Evolutionary conservation across 1,284 basidiomycete species (phyloP).

Genomic region (Ceraceosorus bombacis): DNA sequence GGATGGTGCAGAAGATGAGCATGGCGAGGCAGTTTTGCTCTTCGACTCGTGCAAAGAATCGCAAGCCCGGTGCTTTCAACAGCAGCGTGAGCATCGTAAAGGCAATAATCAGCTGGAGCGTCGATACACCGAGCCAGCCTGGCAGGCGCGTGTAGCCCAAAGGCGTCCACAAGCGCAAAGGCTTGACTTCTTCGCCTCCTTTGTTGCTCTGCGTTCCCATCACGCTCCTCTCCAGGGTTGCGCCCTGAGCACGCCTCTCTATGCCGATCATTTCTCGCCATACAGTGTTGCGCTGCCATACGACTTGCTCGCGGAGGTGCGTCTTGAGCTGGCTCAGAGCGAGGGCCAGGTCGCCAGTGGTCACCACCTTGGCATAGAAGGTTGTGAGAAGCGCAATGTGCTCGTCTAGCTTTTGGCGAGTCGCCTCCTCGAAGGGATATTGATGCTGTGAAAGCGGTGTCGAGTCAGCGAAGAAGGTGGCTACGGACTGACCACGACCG

Average conservation of each 20-base stretch:
- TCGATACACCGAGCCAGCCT: slow-evolving; percentile 36
- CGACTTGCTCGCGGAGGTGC: slow-evolving; percentile 78
- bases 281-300: slow-evolving; percentile 88
- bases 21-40: slow-evolving; percentile 89
- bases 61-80: slow-evolving; percentile 41
- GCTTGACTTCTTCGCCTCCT: slow-evolving; percentile 28
- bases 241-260: slow-evolving; percentile 56
- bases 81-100: slow-evolving; percentile 36
- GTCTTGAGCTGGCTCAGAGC: slow-evolving; percentile 77
- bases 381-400: slow-evolving; percentile 61
- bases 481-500: slow-evolving; percentile 5
- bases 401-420: slow-evolving; percentile 56
- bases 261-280: slow-evolving; percentile 96
- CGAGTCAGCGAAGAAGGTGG: not conserved
- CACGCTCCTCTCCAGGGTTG: slow-evolving; percentile 39
- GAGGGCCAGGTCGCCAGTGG: slow-evolving; percentile 62
- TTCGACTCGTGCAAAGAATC: slow-evolving; percentile 57
- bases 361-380: slow-evolving; percentile 80
- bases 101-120: slow-evolving; percentile 40
- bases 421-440: slow-evolving; percentile 54
- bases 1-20: slow-evolving; percentile 78
- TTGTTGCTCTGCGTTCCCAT: slow-evolving; percentile 21
- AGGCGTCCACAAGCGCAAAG: slow-evolving; percentile 28
- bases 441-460: slow-evolving; percentile 19
- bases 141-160: slow-evolving; percentile 31